Evolutionary conservation across 129 eudicot genomes (phyloP), one percentile per base, ranked within the genome.

Genomic region (Pittosporum tobira): DNA sequence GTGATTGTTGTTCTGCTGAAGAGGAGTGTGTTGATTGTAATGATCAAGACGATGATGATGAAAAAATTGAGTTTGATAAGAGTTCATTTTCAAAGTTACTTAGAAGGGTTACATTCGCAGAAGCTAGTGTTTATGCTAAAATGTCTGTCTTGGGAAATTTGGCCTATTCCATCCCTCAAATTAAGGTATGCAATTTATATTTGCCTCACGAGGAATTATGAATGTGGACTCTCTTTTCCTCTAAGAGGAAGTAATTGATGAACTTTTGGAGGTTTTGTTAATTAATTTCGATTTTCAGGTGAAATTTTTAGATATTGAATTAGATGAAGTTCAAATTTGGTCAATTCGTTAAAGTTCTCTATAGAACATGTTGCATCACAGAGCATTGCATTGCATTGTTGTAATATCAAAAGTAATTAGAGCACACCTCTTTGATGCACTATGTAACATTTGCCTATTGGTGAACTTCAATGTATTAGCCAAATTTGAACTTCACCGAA

Each of bases 81-180:
- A 68, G 61, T 38, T 78, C 94, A 15, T 91, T 91, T 70, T 83
- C 94, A 20, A 87, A 84, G 77, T 50, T 91, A 77, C 76, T 91
- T 23, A 57, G 67, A 37, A 91, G 84, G 71, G 99, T 91, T 19
- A 73, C 94, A 15, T 53, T 91, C 48, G 73, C 76, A 23, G 96
- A 91, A 67, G 95, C 99, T 38, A 81, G 88, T 43, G 62, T 91
- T 66, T 91, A 86, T 87, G 77, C 94, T 59, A 76, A 81, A 68
- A 52, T 91, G 84, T 91, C 85, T 54, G 80, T 78, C 72, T 81
- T 91, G 77, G 99, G 96, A 47, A 74, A 62, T 40, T 71, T 91
- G 72, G 96, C 99, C 61, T 91, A 91, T 73, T 71, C 77, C 59
- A 83, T 91, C 27, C 81, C 96, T 16, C 73, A 75, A 50, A 91